phyloP scores from a whole-genome alignment of 73 alveolate genomes.

The Paraurostyla sp. region DNA sequence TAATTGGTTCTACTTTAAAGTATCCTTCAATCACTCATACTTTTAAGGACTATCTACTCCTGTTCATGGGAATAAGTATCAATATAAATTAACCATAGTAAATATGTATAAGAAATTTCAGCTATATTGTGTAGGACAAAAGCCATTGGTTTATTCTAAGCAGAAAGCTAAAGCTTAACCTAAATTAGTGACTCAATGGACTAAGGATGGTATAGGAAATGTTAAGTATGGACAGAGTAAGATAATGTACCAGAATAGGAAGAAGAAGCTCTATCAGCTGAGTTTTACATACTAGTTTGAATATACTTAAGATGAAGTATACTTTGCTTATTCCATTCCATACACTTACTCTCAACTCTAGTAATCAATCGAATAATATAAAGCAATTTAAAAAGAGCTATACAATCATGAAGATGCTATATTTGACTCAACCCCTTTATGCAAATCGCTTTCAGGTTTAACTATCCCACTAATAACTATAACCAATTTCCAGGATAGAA shows the following conservation, averaged over 20 bases:
- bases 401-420: constrained; percentile 1
- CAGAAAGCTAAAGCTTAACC: not conserved
- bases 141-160: constrained; percentile 37
- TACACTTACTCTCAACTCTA: constrained; percentile 77
- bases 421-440: constrained; percentile 16
- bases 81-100: constrained; percentile 35
- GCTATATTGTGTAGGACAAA: constrained; percentile 30
- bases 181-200: constrained; percentile 13
- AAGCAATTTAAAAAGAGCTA: not conserved
- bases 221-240: constrained; percentile 40
- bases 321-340: constrained; percentile 93
- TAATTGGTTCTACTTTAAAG: constrained; percentile 64
- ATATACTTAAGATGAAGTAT: constrained; percentile 73
- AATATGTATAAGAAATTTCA: constrained; percentile 48
- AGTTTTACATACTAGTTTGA: constrained; percentile 67
- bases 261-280: constrained; percentile 16
- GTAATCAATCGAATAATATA: constrained; percentile 3
- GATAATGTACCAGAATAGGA: not conserved
- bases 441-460: constrained; percentile 56
- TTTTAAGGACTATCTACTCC: not conserved
- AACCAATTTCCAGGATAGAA: constrained; percentile 53
- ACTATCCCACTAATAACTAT: constrained; percentile 49
- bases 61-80: not conserved
- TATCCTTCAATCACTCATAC: not conserved
- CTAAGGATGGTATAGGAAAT: constrained; percentile 36